Base-by-base conservation (phyloP, 768 basidiomycete species). In the Rhodotorula taiwanensis region DNA sequence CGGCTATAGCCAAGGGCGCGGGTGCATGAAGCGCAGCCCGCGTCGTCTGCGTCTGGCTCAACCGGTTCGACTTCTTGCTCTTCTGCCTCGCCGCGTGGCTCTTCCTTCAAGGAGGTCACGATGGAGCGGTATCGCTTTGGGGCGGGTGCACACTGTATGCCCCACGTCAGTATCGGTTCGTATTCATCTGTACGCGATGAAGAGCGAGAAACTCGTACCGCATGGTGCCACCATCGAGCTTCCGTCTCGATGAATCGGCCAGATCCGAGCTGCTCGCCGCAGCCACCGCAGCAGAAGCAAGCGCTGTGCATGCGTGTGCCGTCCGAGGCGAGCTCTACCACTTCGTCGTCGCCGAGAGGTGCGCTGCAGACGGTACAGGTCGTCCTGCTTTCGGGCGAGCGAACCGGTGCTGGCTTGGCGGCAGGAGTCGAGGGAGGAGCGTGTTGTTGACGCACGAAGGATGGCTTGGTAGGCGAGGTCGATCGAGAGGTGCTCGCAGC, bases 271-370 rank as follows among this genome's bases (percentile, higher is more conserved):
- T 36, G 5, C 28, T 58, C 15, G 5, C 21, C 55, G 28, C 67
- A 69, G 13, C 62, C 55, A 18, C 39, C 48, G 36, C 67, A 69
- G 5, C 16, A 9, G 34, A 69, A 69, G 56, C 67, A 69, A 1
- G 34, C 67, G 14, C 30, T 18, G 25, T 69, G 67, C 18, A 64
- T 27, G 13, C 58, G 18, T 30, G 25, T 30, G 0, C 62, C 59
- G n/a, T 55, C 55, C 45, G 33, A 9, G 21, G 42, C 16, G 27
- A 64, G 39, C 43, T 64, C 45, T 48, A 64, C 52, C 11, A 64
- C 58, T 20, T 61, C 52, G n/a, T 62, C 67, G 52, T 64, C 64
- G 1, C 67, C 62, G 45, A 69, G 59, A 7, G 30, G 21, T n/a
- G 6, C 36, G 0, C 14, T 16, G 31, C 67, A 69, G 23, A 30